Evolutionary conservation across 1,139 yeast species (phyloP), one percentile per base, ranked within the genome.

Genomic region (Geotrichum reessii): DNA sequence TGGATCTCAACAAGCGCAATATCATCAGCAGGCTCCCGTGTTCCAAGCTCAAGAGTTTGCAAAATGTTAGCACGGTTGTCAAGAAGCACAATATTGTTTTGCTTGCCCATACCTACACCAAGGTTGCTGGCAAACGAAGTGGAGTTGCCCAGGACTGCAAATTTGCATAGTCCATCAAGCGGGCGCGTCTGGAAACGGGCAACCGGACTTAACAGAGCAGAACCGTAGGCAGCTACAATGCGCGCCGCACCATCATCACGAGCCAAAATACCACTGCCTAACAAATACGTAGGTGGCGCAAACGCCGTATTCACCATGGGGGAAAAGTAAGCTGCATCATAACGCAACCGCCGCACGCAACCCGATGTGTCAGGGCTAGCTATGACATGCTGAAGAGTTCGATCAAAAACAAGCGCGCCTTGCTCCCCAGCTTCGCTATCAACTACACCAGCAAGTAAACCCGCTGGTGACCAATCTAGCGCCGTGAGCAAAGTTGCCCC

Each of bases 1-100:
- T 49, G 53, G 17, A 55, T 42, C 28, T 31, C 19, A 11, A 49
- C 53, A 48, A 53, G 12, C 5, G 50, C 19, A 25, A 53, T 17
- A 21, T 25, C 33, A 25, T 24, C 37, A 1, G 48, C 19, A n/a
- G 49, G 28, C 1, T 37, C 44, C 8, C 44, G 21, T 17, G n/a
- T 9, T 6, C 12, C 12, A 1, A 14, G 22, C 25, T 31, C 40
- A 8, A 53, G 31, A 7, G 44, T 47, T n/a, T 25, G 37, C 27
- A 47, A 17, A 17, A 46, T 25, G 5, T 53, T 27, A 11, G 47
- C 52, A 7, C 42, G 25, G 12, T 24, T 24, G 25, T 47, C 47
- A 24, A 47, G 49, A 21, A 53, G 25, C 17, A 33, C 37, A 47
- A 53, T 24, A 6, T 28, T 47, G 37, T 12, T 47, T 8, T 21